Evolutionary conservation across 2,329 filamentous ascomycete species (phyloP), one percentile per base, ranked within the genome.

Genomic region (Periconia digitata): DNA sequence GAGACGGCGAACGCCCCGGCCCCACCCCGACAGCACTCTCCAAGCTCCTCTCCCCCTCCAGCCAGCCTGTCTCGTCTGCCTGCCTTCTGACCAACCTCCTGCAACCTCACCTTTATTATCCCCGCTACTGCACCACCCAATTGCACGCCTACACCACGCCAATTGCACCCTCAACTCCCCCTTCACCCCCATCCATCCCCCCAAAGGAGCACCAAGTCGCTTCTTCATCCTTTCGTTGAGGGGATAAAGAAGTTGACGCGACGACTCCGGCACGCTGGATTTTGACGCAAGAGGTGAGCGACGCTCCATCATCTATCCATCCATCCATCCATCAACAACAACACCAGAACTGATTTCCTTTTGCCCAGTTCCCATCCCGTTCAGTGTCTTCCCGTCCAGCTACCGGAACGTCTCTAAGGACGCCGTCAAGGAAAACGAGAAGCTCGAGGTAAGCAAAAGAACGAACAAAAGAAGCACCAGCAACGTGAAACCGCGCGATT

Each of bases 331-430:
- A 7, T 13, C 27, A 32, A 10, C 27, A 32, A 32, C 40, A 27
- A 16, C 23, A 32, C n/a, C 7, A 40, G 18, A 24, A 15, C n/a
- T 10, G 2, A 29, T 5, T 13, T 3, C 23, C 18, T 27, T 58
- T 63, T 44, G 63, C 55, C 41, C 56, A 66, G 64, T 66, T 61
- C 92, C 83, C 64, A 94, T 97, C 80, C 92, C 92, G 81, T 95
- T 96, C 86, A 96, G 91, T 89, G 89, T 96, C 88, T 96, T 97
- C 86, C 92, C 92, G 82, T 96, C 91, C 78, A 90, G 91, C 79
- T 97, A 96, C 85, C 85, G 88, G 79, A 86, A 82, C 82, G 62
- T 60, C 55, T 57, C 55, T 54, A 52, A 51, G 45, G 83, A 85
- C 79, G 80, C 81, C 79, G 80, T 68, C 61, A 78, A 74, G 71